Evolutionary conservation across 2,329 filamentous ascomycete genomes (phyloP).

Genomic region (Sporothrix mexicana): DNA sequence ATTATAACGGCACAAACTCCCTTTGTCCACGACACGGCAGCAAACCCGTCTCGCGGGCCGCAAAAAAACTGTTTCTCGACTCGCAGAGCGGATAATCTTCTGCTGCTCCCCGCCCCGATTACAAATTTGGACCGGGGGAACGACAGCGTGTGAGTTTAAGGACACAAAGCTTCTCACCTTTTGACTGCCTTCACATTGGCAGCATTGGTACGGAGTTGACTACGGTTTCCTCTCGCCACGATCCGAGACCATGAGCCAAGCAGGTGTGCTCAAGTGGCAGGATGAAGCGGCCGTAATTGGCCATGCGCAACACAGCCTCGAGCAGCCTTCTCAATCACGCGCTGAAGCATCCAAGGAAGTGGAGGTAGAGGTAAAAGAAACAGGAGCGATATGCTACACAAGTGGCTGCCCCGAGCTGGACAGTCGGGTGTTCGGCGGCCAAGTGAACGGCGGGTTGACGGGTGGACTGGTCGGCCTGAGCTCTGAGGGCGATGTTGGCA

Average conservation of each 20-base stretch:
- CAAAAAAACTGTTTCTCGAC: too few species aligned
- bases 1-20: too few species aligned
- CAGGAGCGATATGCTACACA: conserved; percentile 41
- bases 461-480: conserved; percentile 59
- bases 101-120: not conserved
- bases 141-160: not conserved
- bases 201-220: not conserved
- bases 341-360: too few species aligned
- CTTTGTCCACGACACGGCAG: too few species aligned
- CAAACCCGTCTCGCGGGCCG: too few species aligned
- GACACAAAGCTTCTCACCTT: not conserved
- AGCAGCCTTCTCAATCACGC: not conserved
- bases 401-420: conserved; percentile 59
- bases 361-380: not conserved
- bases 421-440: conserved; percentile 53
- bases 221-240: not conserved
- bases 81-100: not conserved
- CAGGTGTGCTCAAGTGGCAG: not conserved
- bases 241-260: not conserved
- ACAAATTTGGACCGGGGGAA: not conserved
- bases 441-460: conserved; percentile 56
- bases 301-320: not conserved
- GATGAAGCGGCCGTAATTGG: not conserved
- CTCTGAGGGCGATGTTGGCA: conserved; percentile 54
- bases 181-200: not conserved